Evolutionary conservation across 371 early-diverging fungal species (phyloP), one percentile per base, ranked within the genome.

Genomic region (Actinomucor elegans): DNA sequence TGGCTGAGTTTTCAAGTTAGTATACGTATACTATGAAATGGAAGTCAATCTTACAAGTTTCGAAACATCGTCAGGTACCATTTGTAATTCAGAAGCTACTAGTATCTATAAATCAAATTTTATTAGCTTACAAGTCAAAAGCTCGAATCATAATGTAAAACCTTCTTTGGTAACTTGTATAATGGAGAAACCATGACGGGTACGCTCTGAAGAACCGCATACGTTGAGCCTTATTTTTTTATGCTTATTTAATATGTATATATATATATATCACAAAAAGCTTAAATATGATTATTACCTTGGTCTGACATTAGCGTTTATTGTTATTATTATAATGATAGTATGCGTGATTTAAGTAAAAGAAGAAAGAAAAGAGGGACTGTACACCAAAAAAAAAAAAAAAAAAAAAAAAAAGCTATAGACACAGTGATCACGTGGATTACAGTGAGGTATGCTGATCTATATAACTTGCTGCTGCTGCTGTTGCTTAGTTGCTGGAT

Each of bases 181-280:
- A 67, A 75, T 17, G 77, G 75, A 27, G 81, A 77, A 23, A 71
- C 69, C 74, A 81, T 81, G 21, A 78, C 64, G 21, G 81, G 81
- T 14, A 81, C 67, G 62, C 75, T 70, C 35, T 73, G 73, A 21
- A 75, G 44, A 33, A 77, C 64, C 37, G 81, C 63, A 60, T 81
- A 81, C 21, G 65, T 73, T 18, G 76, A 75, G 17, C 75, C 75
- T 75, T 31, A 29, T 49, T 49, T 12, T 5, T 55, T 14, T 41
- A 27, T 17, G n/a, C 24, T 38, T 23, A 21, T 8, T 17, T 15
- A 26, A 48, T 34, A 27, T 5, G 14, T 33, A 34, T 24, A 12
- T 47, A 47, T 34, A 33, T 47, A 47, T 34, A 12, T 20, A 34
- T 23, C 15, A 29, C 9, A 31, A 12, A 45, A 8, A 18, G 24